Base-by-base conservation (phyloP, 2,329 filamentous ascomycete species). In the Trichoderma sp. region DNA sequence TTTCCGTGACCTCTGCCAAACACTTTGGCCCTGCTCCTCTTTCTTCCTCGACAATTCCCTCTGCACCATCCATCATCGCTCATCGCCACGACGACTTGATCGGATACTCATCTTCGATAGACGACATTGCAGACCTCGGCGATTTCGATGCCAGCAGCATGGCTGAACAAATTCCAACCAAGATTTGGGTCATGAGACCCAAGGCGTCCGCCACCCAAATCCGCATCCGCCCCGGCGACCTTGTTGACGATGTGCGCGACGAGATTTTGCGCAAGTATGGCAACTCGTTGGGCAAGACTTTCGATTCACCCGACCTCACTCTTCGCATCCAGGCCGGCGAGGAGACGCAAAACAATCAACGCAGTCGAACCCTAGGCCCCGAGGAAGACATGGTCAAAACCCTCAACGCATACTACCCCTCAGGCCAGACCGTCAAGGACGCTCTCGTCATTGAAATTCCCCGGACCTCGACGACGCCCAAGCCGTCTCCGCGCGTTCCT, bases 191-290 rank as follows among this genome's bases (percentile, higher is more conserved):
- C 82, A 97, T 93, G 87, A 90, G 96, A 80, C 93, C 94, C 24
- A 90, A 93, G 78, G 94, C 92, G 76, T 98, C 96, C 75, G 92
- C 96, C 53, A 99, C 97, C 16, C 88, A 97, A 80, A 93, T 99
- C 74, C 91, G 93, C 76, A 93, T 97, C 80, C 89, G 91, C 79
- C 94, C 97, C 81, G 95, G 97, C 80, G 95, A 98, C 81, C 86
- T 98, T 80, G 95, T 98, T 75, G 97, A 99, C 83, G 96, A 98
- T 84, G 93, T 98, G 77, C 93, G 96, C 80, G 97, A 98, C 79
- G 91, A 95, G 88, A 97, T 98, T 75, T 87, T 98, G 79, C 92
- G 91, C 81, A 98, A 98, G 86, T 99, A 98, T 84, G 91, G 92
- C 80, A 98, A 99, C 85, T 97, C 95, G 16, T 88, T 99, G 31